Percentiles rank a stretch among this genome's conserved stretches.
These are phyloP conservation scores for Rhizopus stolonifer DNA, from an alignment of 371 early-diverging fungal species.

Conservation along the genomic window DNA sequence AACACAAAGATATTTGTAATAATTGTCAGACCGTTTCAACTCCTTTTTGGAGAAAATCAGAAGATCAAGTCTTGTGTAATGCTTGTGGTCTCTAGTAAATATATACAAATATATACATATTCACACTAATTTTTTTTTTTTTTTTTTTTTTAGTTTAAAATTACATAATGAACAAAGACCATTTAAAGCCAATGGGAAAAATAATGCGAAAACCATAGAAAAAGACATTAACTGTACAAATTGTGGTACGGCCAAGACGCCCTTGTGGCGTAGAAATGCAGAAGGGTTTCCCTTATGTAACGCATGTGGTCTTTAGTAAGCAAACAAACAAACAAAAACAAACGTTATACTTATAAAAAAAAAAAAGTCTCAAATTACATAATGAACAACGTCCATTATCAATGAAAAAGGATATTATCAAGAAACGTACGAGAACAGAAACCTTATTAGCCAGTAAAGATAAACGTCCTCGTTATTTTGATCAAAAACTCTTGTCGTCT, in stretches of 20 bases:
- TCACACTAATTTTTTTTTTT: neutral
- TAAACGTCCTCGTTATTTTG: slow-evolving; percentile 22
- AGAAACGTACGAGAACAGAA: slow-evolving; percentile 78
- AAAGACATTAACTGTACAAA: slow-evolving; percentile 69
- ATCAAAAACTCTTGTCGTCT: slow-evolving; percentile 9
- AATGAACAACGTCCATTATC: slow-evolving; percentile 75
- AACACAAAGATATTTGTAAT: slow-evolving; percentile 51
- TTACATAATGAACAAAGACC: neutral
- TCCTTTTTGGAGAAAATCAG: slow-evolving; percentile 94
- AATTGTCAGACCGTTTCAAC: slow-evolving; percentile 92
- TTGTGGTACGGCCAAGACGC: slow-evolving; percentile 87
- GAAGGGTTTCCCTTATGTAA: slow-evolving; percentile 88
- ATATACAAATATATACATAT: neutral
- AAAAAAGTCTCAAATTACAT: slow-evolving; percentile 84
- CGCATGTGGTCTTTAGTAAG: slow-evolving; percentile 82
- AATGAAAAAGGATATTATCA: slow-evolving; percentile 81
- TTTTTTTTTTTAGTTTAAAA: neutral
- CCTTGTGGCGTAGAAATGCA: slow-evolving; percentile 93
- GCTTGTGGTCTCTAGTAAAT: slow-evolving; percentile 94
- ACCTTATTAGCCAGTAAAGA: slow-evolving; percentile 12
- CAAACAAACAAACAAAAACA: too few species aligned
- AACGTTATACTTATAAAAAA: too few species aligned
- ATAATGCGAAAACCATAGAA: too few species aligned
- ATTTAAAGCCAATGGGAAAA: too few species aligned
- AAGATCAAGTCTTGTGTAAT: slow-evolving; percentile 86